Base-by-base conservation (phyloP, 192 early-diverging fungal genomes). In the Geranomyces variabilis region DNA sequence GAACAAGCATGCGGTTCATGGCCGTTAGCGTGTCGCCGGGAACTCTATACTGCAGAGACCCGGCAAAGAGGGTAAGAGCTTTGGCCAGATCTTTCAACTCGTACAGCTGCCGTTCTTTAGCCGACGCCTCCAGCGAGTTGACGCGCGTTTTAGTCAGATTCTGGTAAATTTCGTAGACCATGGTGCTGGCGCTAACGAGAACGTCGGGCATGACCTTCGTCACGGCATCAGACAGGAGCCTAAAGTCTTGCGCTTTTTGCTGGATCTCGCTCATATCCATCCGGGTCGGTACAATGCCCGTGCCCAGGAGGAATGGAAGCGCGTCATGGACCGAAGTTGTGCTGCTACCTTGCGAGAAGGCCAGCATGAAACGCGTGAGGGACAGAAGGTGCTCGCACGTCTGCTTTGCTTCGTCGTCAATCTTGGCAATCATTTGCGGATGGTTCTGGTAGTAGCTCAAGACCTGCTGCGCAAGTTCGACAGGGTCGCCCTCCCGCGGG, bases 11-110 rank as follows among this genome's bases (percentile, higher is more conserved):
- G n/a, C 89, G 87, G 74, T 93, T 96, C 55, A 96, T 82, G 60
- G 80, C 83, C 9, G 87, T 86, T 75, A 91, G 89, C 0, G 90
- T 90, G 53, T 95, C 93, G 0, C 86, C 80, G 17, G 94, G 91
- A 77, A 96, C 91, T 14, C 91, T 79, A 81, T 93, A 94, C 80
- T 92, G 91, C 60, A 96, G 86, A 70, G 87, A 87, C 9, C 94
- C 93, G 0, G 90, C 90, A 88, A 93, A 94, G 63, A 91, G 84
- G 79, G 92, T 87, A 29, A 96, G 45, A 0, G 87, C 80, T 48
- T 89, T 83, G n/a, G 88, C 88, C 56, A 84, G 82, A 29, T 83
- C 79, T 60, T 85, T 86, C 53, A 91, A 70, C 51, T 84, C 80
- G 49, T 73, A 69, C 69, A 88, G 70, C 29, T 83, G 76, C 29